Evolutionary conservation across 768 basidiomycete species (phyloP), one percentile per base, ranked within the genome.

Genomic region (Leccinum uliginosum): DNA sequence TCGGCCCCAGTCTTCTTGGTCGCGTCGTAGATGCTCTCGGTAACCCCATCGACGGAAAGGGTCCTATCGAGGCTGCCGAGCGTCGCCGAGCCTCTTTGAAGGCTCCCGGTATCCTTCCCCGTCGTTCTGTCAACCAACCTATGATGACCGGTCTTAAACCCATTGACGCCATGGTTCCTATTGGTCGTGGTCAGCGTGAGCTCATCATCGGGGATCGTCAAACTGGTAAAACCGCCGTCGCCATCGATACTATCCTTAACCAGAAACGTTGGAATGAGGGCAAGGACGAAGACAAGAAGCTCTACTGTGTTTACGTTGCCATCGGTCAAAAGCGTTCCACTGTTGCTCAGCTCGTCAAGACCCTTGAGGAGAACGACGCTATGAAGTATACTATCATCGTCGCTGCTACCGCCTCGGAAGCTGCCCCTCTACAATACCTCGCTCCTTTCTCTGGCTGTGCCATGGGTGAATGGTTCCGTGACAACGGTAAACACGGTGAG

Each of bases 401-500:
- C 68, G 97, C 97, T 67, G 97, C 97, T 65, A 99, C 97, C 58
- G 97, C 97, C 56, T 98, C 95, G 26, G 97, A 99, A 80, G 97
- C 97, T 68, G 97, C 97, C 65, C 97, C 97, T 65, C 83, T 99
- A 56, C 97, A 99, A 74, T 99, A 98, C 80, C 91, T 99, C 67
- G 97, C 97, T 69, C 97, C 97, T 65, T 99, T 99, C 93, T 96
- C 97, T 65, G 97, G 97, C 62, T 96, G 93, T 77, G 97, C 97
- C 69, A 99, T 99, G 94, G 97, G 97, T 74, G 97, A 99, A 80
- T 99, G 96, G 96, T 99, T 99, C 97, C 91, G 93, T 78, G 97
- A 99, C 80, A 99, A 99, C 75, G 96, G 94, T 80, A 98, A 96
- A 81, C 97, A 99, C 77, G 95, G 89, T 89, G 68, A 54, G 85